phyloP scores from a whole-genome alignment of 306 rosid species.

The Malus sieversii region DNA sequence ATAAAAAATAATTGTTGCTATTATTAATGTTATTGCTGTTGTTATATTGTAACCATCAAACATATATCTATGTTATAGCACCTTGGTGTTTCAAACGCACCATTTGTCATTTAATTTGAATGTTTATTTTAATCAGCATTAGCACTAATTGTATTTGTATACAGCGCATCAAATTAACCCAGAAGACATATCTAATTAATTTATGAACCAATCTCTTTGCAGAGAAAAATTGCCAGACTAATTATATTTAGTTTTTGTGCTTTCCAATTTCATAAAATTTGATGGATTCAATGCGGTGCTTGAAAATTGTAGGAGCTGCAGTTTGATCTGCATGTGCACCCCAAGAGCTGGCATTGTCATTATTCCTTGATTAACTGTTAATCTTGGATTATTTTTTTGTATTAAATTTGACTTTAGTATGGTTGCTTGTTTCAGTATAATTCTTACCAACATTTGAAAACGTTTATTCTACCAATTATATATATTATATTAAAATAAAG shows the following conservation, averaged over 20 bases:
- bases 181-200: too few relatives aligned
- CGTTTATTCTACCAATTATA: too few relatives aligned
- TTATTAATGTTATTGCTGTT: neutral
- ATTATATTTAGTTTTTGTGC: neutral
- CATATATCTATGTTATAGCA: neutral
- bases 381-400: neutral
- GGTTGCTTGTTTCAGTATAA: too few relatives aligned
- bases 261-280: neutral
- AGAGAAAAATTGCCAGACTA: neutral
- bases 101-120: neutral
- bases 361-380: too few relatives aligned
- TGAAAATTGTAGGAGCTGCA: neutral
- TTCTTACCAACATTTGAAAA: too few relatives aligned
- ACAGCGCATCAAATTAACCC: neutral
- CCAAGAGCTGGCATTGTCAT: neutral
- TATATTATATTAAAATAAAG: too few relatives aligned
- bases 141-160: neutral
- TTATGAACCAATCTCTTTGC: neutral
- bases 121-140: neutral
- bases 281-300: neutral
- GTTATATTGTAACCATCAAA: too few relatives aligned
- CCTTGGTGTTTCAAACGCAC: neutral
- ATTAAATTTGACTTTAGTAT: neutral
- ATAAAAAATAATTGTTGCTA: neutral
- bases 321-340: neutral